These are phyloP conservation scores for Noccaea bulbosa DNA, from an alignment of 345 rosid genomes.

Conservation along the genomic window DNA sequence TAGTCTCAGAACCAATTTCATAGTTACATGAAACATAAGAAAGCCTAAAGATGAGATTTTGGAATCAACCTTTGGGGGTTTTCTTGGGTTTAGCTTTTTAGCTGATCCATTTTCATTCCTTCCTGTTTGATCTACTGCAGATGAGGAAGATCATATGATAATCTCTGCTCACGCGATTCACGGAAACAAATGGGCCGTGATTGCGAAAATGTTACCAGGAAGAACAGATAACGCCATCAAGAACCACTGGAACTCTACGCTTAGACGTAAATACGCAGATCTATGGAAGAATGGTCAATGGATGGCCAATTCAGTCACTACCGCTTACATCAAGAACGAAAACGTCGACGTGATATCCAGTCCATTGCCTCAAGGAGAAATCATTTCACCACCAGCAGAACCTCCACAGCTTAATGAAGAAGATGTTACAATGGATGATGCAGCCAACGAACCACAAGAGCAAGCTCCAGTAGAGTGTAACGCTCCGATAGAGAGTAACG, in stretches of 20 bases:
- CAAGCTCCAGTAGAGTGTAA: conserved; percentile 22
- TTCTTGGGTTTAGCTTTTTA: background rate
- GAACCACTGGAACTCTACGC: conserved; percentile 93
- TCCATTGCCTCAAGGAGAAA: conserved; percentile 52
- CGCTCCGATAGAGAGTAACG: conserved; percentile 34
- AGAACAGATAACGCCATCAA: conserved; percentile 91
- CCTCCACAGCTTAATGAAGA: conserved; percentile 39
- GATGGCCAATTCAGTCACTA: conserved; percentile 41
- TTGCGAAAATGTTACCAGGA: conserved; percentile 76
- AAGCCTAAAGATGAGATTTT: no score
- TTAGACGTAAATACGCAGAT: conserved; percentile 59
- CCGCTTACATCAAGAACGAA: conserved; percentile 48
- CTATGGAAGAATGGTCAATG: conserved; percentile 44
- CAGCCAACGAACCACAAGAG: conserved; percentile 41
- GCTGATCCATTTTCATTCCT: conserved; percentile 1
- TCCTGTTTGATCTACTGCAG: conserved; percentile 47
- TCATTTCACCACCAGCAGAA: conserved; percentile 36
- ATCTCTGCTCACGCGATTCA: conserved; percentile 68
- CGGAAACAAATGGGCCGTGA: conserved; percentile 95
- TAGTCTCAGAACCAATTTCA: background rate
- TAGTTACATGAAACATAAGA: background rate
- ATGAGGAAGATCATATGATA: conserved; percentile 79
- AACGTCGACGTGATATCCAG: conserved; percentile 28
- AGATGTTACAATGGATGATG: conserved; percentile 44
- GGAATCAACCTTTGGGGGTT: no score